Evolutionary conservation across 1,284 basidiomycete genomes (phyloP).

Genomic region (Cutaneotrichosporon curvatum): DNA sequence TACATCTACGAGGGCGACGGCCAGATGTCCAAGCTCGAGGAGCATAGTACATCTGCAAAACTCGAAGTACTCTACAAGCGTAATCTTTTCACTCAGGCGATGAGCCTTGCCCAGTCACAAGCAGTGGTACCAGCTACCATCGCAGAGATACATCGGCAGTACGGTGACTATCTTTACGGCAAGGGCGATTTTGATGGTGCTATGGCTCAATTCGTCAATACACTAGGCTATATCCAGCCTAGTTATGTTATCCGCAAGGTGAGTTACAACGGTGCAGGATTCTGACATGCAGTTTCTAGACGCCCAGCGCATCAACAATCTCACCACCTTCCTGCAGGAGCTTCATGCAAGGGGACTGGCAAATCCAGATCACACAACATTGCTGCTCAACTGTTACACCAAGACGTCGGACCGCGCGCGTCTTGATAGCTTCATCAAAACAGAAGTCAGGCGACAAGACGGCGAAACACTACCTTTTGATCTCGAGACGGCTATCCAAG

Average conservation of each 20-base stretch:
- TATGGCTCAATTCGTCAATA: conserved; percentile 86
- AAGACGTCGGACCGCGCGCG: conserved; percentile 87
- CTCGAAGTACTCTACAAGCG: conserved; percentile 73
- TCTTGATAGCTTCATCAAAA: conserved; percentile 86
- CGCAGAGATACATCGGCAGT: conserved; percentile 78
- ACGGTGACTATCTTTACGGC: conserved; percentile 83
- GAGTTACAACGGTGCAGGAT: conserved; percentile 7
- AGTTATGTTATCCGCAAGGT: conserved; percentile 97
- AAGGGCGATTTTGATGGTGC: conserved; percentile 90
- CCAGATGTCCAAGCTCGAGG: conserved; percentile 63
- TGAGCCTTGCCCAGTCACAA: conserved; percentile 64
- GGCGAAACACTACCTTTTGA: conserved; percentile 82
- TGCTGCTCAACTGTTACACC: conserved; percentile 91
- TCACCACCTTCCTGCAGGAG: conserved; percentile 93
- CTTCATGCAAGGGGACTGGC: conserved; percentile 81
- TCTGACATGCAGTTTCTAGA: conserved; percentile 71
- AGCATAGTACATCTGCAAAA: conserved; percentile 71
- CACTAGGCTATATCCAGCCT: conserved; percentile 80
- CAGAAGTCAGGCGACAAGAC: conserved; percentile 55
- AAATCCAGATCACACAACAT: conserved; percentile 93
- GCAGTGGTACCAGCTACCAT: conserved; percentile 62
- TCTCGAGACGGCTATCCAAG: conserved; percentile 90
- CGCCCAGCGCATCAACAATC: conserved; percentile 88
- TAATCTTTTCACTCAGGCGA: conserved; percentile 64
- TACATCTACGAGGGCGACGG: conserved; percentile 71